Evolutionary conservation across 176 grass and related monocot genomes (phyloP).

Genomic region (Cenchrus purpureus): DNA sequence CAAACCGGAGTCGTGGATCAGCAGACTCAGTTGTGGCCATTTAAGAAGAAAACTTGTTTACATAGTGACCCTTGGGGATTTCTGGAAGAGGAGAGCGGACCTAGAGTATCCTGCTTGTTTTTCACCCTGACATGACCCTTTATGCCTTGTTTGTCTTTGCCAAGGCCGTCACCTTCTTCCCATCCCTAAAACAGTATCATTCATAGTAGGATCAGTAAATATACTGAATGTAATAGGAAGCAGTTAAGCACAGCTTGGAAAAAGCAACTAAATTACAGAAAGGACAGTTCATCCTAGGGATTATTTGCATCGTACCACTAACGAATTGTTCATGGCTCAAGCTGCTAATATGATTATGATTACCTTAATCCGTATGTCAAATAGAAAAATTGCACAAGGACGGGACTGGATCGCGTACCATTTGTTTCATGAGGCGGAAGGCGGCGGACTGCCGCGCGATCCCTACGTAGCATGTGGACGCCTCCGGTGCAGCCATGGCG

Average conservation of each 20-base stretch:
- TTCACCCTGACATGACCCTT: constrained; percentile 91
- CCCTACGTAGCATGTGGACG: constrained; percentile 78
- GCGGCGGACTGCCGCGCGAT: constrained; percentile 88
- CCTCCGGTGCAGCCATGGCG: constrained; percentile 74
- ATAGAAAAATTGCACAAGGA: not conserved
- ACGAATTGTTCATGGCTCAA: not conserved
- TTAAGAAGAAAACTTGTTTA: not conserved
- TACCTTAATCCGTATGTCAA: not conserved
- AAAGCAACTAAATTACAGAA: not conserved
- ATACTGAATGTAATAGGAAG: not conserved
- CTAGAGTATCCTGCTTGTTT: constrained; percentile 91
- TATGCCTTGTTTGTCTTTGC: constrained; percentile 98
- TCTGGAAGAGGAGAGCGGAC: constrained; percentile 36
- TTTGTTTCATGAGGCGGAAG: constrained; percentile 99
- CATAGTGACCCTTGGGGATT: not conserved
- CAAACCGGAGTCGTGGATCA: not conserved
- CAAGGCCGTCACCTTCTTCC: constrained; percentile 99
- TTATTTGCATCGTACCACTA: not conserved
- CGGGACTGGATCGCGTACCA: constrained; percentile 50
- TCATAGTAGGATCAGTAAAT: constrained; percentile 13
- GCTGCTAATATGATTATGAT: not conserved
- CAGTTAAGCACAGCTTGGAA: not conserved
- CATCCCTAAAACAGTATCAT: constrained; percentile 58
- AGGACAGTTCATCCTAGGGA: not conserved
- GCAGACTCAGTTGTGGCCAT: not conserved